Conservation (phyloP, 768 basidiomycete genomes). For the Trametes villosa region DNA sequence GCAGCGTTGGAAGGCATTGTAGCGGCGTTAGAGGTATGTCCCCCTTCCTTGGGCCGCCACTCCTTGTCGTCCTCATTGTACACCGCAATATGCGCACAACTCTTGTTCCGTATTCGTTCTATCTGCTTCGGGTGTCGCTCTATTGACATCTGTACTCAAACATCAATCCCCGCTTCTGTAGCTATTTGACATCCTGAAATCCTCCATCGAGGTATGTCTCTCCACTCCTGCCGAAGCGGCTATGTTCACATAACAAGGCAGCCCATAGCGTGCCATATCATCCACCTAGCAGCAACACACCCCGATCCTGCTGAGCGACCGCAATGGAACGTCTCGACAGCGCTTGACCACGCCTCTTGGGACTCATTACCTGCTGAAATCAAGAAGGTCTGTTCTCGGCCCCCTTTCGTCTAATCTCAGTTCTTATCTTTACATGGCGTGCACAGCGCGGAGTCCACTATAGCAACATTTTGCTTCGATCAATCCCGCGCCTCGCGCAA, state of each 20-base stretch:
- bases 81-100: no score
- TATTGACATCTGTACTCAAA: not conserved
- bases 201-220: slow-evolving; percentile 12
- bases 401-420: not conserved
- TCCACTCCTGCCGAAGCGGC: not conserved
- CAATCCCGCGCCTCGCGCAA: slow-evolving; percentile 53
- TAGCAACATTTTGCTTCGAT: slow-evolving; percentile 52
- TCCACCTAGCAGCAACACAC: slow-evolving; percentile 62
- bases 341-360: slow-evolving; percentile 50
- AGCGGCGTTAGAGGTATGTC: slow-evolving; percentile 45
- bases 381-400: slow-evolving; percentile 56
- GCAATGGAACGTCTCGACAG: slow-evolving; percentile 48
- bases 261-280: slow-evolving; percentile 36
- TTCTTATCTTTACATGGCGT: not conserved
- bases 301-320: slow-evolving; percentile 62
- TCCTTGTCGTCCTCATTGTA: no score
- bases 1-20: slow-evolving; percentile 74
- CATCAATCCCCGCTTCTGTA: slow-evolving; percentile 32
- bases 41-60: no score
- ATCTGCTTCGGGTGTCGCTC: not conserved
- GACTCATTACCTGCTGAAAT: slow-evolving; percentile 62
- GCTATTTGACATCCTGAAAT: slow-evolving; percentile 43
- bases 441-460: slow-evolving; percentile 62
- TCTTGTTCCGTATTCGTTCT: no score
- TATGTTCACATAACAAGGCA: slow-evolving; percentile 12